Base-by-base conservation (phyloP, 257 asterid species). In the Solanum megistacrolobum region DNA sequence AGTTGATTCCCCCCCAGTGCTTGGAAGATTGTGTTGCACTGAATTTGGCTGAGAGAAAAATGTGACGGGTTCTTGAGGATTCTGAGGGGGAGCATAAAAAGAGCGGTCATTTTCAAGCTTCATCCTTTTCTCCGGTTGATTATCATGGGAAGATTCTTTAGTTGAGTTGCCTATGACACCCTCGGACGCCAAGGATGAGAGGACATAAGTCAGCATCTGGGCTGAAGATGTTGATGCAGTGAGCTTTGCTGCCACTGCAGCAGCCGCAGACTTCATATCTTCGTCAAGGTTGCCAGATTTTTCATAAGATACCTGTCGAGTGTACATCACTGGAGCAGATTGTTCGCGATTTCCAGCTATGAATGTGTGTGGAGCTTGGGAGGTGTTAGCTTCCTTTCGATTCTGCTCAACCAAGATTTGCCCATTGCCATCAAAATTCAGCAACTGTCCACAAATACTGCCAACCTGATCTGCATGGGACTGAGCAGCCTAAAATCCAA, bases 181-280 rank as follows among this genome's bases (percentile, higher is more conserved):
- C 86, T 93, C 99, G 2, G 99, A 96, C 23, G 98, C 97, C 46
- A 96, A 92, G 52, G 99, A 95, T 5, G 98, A 92, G 86, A 97
- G 96, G 85, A 95, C 96, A 20, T 89, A 93, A 11, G 95, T 91
- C 83, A 97, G 93, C 98, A 97, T 94, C 91, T 95, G 91, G 58
- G 99, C 98, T 4, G 99, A 96, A 38, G 99, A 95, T 3, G 99
- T 86, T 13, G 98, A 95, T 35, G 98, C 94, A 5, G 98, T 89
- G 18, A 94, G 96, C 92, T 96, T 94, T 79, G 98, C 98, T 0
- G 99, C 98, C 90, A 97, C 92, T 43, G 95, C 98, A 23, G 99
- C 99, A 27, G 99, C 99, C 1, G 95, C 93, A 41, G 98, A 92
- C 89, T 95, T 96, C 12, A 93, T 90, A 85, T 95, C 94, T 87